Conservation (phyloP, 768 basidiomycete species). For the Chalciporus chontae region DNA sequence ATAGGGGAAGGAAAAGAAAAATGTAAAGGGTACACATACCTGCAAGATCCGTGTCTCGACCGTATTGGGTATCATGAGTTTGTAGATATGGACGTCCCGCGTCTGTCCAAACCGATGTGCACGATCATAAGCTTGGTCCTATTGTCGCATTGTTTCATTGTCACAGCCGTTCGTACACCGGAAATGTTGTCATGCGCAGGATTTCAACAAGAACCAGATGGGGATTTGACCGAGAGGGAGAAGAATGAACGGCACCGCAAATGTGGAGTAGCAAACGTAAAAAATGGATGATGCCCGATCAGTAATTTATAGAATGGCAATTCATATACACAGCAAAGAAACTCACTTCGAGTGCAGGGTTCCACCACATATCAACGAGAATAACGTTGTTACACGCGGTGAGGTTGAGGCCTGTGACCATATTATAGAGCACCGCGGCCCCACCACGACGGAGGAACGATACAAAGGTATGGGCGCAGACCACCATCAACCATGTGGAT, state of each 20-base stretch:
- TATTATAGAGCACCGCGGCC: background rate
- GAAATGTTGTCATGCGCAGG: background rate
- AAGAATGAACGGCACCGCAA: background rate
- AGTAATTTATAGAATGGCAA: slow-evolving; percentile 2
- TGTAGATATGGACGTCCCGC: slow-evolving; percentile 82
- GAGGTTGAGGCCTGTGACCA: slow-evolving; percentile 69
- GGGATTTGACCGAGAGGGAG: background rate
- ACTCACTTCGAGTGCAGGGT: slow-evolving; percentile 77
- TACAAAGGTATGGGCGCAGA: background rate
- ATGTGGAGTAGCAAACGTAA: background rate
- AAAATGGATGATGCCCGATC: slow-evolving; percentile 1
- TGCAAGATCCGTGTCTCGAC: slow-evolving; percentile 84
- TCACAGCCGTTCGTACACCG: background rate
- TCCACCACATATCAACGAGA: slow-evolving; percentile 94
- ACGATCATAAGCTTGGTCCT: slow-evolving; percentile 94
- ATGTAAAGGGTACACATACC: slow-evolving; percentile 34
- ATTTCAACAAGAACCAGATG: background rate
- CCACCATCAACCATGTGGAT: background rate
- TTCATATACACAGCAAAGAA: background rate
- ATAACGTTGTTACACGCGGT: slow-evolving; percentile 95
- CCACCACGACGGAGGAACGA: slow-evolving; percentile 2
- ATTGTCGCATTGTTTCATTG: slow-evolving; percentile 3
- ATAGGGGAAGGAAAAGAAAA: background rate
- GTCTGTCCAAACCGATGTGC: slow-evolving; percentile 89
- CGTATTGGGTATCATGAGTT: slow-evolving; percentile 81